phyloP scores from a whole-genome alignment of 108 stramenopile species.

The Nannochloropsis granulata region DNA sequence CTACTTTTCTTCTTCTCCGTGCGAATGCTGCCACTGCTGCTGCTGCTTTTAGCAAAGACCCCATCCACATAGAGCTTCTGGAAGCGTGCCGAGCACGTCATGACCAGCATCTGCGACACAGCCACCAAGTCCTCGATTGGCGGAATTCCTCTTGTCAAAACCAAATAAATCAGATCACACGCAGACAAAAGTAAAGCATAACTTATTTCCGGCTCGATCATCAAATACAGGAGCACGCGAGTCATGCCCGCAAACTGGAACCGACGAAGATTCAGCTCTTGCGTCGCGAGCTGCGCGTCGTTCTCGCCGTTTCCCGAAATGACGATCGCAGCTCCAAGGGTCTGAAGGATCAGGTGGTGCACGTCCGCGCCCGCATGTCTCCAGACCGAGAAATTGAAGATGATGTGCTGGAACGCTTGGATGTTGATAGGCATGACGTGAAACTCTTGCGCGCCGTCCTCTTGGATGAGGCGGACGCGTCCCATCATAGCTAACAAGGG shows the following conservation, averaged over 20 bases:
- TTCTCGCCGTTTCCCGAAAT: neutral
- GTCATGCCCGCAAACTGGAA: neutral
- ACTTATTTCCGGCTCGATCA: neutral
- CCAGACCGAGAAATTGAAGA: neutral
- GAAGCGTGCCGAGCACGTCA: neutral
- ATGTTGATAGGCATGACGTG: neutral
- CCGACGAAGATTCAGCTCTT: neutral
- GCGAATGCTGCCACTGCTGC: no score
- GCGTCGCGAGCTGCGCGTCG: neutral
- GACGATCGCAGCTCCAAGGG: neutral
- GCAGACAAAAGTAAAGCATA: neutral
- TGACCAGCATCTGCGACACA: neutral
- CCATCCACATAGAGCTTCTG: neutral
- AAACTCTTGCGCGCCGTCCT: neutral
- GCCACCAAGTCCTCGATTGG: neutral
- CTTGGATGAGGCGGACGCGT: neutral
- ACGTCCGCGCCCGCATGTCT: neutral
- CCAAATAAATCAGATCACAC: neutral
- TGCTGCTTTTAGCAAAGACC: neutral
- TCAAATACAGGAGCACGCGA: neutral
- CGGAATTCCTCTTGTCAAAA: neutral
- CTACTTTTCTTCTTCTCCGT: no score
- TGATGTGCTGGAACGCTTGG: neutral
- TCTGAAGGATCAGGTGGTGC: neutral
- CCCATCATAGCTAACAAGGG: neutral